These are phyloP conservation scores for Scedosporium boydii DNA, from an alignment of 2,329 filamentous ascomycete genomes.

Conservation along the genomic window DNA sequence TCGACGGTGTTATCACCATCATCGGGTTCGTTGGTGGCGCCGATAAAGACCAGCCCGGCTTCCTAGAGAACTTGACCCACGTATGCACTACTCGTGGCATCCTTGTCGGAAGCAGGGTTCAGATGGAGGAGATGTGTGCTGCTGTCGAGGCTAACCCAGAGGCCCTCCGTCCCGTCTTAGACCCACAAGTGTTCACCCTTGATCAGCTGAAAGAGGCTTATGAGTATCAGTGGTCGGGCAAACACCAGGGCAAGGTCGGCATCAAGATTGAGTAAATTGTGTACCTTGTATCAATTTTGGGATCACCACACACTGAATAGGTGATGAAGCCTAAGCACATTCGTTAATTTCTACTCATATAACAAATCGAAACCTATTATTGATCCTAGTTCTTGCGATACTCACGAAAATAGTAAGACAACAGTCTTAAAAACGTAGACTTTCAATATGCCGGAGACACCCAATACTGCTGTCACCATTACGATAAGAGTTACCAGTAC, in stretches of 20 bases:
- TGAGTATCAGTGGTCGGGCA: slow-evolving; percentile 26
- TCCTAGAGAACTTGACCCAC: slow-evolving; percentile 21
- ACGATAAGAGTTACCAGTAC: no score
- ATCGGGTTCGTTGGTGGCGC: slow-evolving; percentile 26
- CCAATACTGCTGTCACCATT: no score
- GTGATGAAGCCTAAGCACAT: no score
- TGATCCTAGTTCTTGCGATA: no score
- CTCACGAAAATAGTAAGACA: no score
- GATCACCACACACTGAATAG: no score
- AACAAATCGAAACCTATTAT: no score
- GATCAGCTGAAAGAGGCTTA: slow-evolving; percentile 34
- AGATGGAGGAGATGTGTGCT: slow-evolving; percentile 42
- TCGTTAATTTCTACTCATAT: no score
- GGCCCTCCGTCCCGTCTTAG: slow-evolving; percentile 35
- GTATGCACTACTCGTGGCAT: slow-evolving; percentile 34
- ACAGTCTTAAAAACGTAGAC: no score
- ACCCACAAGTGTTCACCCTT: slow-evolving; percentile 32
- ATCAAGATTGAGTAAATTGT: slow-evolving; percentile 18
- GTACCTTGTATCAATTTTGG: no score
- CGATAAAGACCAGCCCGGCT: slow-evolving; percentile 18
- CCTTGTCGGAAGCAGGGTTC: slow-evolving; percentile 32
- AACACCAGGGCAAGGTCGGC: slow-evolving; percentile 30
- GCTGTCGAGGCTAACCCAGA: slow-evolving; percentile 37
- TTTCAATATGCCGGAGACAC: no score
- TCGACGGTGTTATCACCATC: slow-evolving; percentile 35